Evolutionary conservation across 2,329 filamentous ascomycete genomes (phyloP), one percentile per base, ranked within the genome.

Genomic region (Knufia petricola): DNA sequence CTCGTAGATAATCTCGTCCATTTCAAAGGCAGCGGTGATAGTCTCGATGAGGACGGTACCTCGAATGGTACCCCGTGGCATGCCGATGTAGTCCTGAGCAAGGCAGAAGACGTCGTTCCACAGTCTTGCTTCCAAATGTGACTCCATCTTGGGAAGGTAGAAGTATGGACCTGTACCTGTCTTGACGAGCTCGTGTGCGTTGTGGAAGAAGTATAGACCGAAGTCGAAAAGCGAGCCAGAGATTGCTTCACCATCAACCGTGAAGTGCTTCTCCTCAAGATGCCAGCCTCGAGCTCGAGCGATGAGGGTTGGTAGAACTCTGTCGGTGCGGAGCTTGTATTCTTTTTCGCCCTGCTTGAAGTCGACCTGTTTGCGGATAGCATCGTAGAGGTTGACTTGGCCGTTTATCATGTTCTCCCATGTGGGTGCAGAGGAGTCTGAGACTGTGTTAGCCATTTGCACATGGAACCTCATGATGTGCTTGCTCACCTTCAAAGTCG

Each of bases 1-100:
- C 74, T 96, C 92, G 69, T 95, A 98, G 71, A 98, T 96, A 70
- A 98, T 96, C 81, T 98, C 92, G 62, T 98, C 92, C 92, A 98
- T 98, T 77, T 98, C 92, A 63, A 98, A 98, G 13, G 90, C 92
- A 36, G 92, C 92, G 37, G 90, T 78, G 67, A 98, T 96, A 49
- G 92, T 96, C 78, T 98, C 92, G 63, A 98, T 96, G 60, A 98
- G 74, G 32, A 96, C 90, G 2, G 92, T 98, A 54, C 79, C 92
- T 60, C 92, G 85, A 69, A 96, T 94, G 48, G 88, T 96, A 48
- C 92, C 92, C 52, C 92, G 80, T 48, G 79, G 79, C 72, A 98
- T 84, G 59, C 86, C 85, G 63, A 95, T 80, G 71, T 85, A 88
- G 72, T 98, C 92, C 71, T 98, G 92, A 10, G 82, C 83, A 24